Evolutionary conservation across 768 basidiomycete species (phyloP).

Genomic region (Agaricus bisporus): DNA sequence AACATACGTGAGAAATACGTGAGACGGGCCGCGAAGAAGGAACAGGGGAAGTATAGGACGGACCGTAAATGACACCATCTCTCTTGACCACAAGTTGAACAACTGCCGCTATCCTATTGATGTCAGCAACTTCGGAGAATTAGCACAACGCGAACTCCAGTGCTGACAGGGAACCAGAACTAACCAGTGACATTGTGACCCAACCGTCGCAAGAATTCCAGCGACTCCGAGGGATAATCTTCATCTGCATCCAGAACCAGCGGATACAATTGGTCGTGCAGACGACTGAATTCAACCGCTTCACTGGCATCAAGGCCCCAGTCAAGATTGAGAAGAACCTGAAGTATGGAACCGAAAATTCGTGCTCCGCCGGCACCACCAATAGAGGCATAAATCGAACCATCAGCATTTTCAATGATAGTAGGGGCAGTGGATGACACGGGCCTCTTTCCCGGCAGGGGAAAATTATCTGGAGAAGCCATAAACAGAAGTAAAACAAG

Average conservation of each 20-base stretch:
- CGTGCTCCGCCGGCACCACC: constrained; percentile 88
- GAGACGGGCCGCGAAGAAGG: not conserved
- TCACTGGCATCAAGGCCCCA: constrained; percentile 76
- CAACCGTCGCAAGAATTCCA: constrained; percentile 46
- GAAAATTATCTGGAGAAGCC: constrained; percentile 67
- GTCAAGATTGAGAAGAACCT: constrained; percentile 72
- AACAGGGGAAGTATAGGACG: not conserved
- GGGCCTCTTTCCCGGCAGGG: constrained; percentile 82
- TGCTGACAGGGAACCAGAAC: constrained; percentile 11
- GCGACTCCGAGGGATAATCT: constrained; percentile 47
- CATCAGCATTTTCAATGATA: constrained; percentile 73
- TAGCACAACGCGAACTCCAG: not conserved
- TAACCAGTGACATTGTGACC: constrained; percentile 73
- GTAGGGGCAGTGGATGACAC: constrained; percentile 80
- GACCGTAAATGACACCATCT: constrained; percentile 56
- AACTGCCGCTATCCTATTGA: constrained; percentile 69
- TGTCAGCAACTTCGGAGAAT: constrained; percentile 44
- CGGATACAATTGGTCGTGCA: constrained; percentile 88
- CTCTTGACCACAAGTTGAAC: constrained; percentile 58
- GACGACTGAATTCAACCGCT: constrained; percentile 78
- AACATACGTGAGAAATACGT: not conserved
- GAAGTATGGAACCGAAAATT: constrained; percentile 77
- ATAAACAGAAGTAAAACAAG: not conserved
- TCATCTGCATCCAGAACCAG: constrained; percentile 51
- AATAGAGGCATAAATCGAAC: constrained; percentile 63